Evolutionary conservation across 768 basidiomycete species (phyloP), one percentile per base, ranked within the genome.

Genomic region (Mycena galericulata): DNA sequence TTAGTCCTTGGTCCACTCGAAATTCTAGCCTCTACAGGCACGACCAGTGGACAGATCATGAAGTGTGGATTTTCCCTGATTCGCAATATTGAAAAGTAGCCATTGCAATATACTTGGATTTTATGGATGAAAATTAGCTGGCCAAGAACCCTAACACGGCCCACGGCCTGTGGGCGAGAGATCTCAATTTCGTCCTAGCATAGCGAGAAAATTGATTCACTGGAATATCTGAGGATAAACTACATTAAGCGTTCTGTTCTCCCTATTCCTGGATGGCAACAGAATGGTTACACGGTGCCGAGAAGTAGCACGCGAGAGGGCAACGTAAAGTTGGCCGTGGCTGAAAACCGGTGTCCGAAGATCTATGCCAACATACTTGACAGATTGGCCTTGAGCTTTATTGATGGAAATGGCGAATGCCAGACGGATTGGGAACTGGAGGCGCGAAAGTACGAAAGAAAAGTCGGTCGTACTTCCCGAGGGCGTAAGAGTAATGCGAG

Each of bases 391-490:
- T 74, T 82, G 79, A 12, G 76, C 64, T 30, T 82, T 82, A 72
- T 82, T 81, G 69, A 81, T 80, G 0, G 79, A 78, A 75, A 82
- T 80, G 0, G 77, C 77, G 77, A 78, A 82, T 1, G 76, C 79
- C 65, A 81, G 73, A 3, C 72, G 70, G n/a, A 81, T 62, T n/a
- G 81, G 80, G 55, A 80, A 80, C 63, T 82, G 81, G 0, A 71
- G 53, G 9, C 76, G 73, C 11, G 46, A 61, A 24, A 82, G 64
- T 3, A 53, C 54, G 58, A 80, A 75, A 1, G 73, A 26, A 7
- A 75, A 38, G n/a, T 71, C 59, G 30, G 12, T 47, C 12, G 64
- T 60, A 10, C 24, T 34, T 22, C 55, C 55, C 1, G 77, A 73
- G 22, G 78, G 72, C 18, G 41, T 66, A 0, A 83, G 65, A 0